Evolutionary conservation across 192 early-diverging fungal genomes (phyloP), one percentile per base, ranked within the genome.

Genomic region (Coemansia javaensis): DNA sequence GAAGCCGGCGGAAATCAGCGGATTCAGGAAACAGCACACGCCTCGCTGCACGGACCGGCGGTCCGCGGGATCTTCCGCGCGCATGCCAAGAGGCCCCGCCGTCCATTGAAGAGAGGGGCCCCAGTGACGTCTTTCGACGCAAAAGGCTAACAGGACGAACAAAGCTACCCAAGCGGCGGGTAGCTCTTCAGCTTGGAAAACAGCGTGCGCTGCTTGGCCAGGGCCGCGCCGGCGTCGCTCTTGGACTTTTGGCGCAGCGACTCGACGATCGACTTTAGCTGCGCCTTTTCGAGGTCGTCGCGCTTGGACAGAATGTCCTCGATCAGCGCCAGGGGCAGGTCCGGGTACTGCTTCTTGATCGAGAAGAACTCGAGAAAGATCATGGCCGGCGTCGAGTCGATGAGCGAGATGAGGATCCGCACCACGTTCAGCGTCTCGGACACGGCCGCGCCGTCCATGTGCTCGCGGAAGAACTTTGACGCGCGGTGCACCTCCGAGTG

Each of bases 291-390:
- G 58, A 98, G 66, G 63, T 99, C 94, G 69, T 97, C 93, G 45
- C 94, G 78, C 62, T 84, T 88, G 33, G 68, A 58, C 41, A 98
- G 63, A 24, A 97, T 75, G 60, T 93, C 88, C 68, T 98, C 93
- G n/a, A 98, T 80, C 67, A 94, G 85, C 21, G 80, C 77, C n/a
- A 96, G 52, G 5, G 92, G 93, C 32, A 95, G 55, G 61, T 99
- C 94, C 8, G 90, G 90, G 69, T 88, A 99, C 51, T 85, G 77
- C 48, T 92, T 88, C 77, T 87, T 89, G 56, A 97, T 55, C 10
- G 82, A 68, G 48, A 93, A 95, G 63, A 93, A 97, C 67, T 97
- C 90, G 50, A 99, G 68, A 57, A 87, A 96, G 9, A 93, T 79
- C 62, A 90, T 82, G 27, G 81, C 75, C n/a, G 88, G 83, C 38